Evolutionary conservation across 2,329 filamentous ascomycete species (phyloP).

Genomic region (Chlorencoelia australis): DNA sequence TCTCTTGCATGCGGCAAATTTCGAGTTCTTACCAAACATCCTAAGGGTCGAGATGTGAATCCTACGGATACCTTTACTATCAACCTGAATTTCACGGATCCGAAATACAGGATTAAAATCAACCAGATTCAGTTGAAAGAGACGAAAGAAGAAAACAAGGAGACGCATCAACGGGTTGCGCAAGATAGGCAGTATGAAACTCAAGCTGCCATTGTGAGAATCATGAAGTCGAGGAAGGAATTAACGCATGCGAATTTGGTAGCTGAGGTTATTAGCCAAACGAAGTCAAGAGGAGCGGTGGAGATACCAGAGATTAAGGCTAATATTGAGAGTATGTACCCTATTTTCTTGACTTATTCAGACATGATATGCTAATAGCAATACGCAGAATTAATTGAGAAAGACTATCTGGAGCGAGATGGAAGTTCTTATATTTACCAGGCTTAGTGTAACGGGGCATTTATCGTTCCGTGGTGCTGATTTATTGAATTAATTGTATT

Average conservation of each 20-base stretch:
- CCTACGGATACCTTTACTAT: constrained; percentile 74
- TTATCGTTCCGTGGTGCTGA: too few species aligned
- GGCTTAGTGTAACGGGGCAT: constrained; percentile 46
- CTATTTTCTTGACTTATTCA: constrained; percentile 3
- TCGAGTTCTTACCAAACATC: constrained; percentile 74
- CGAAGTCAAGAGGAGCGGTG: constrained; percentile 74
- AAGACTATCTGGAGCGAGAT: constrained; percentile 82
- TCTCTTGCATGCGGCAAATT: constrained; percentile 88
- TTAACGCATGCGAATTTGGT: constrained; percentile 84
- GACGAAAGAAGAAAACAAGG: constrained; percentile 88
- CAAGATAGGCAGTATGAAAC: constrained; percentile 92
- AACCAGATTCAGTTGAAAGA: constrained; percentile 98
- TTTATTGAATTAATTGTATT: too few species aligned
- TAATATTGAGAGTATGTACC: constrained; percentile 78
- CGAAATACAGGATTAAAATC: constrained; percentile 90
- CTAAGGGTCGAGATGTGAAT: constrained; percentile 72
- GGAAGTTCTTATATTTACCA: constrained; percentile 61
- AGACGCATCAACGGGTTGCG: constrained; percentile 80
- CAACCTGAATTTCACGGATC: constrained; percentile 66
- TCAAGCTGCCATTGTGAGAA: constrained; percentile 90
- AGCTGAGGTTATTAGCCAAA: constrained; percentile 84
- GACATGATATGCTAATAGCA: constrained; percentile 21
- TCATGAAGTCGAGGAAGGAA: constrained; percentile 89
- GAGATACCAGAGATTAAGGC: constrained; percentile 86
- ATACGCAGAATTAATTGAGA: constrained; percentile 61